Base-by-base conservation (phyloP, 2,329 filamentous ascomycete species). In the Trichoderma citrinoviride region DNA sequence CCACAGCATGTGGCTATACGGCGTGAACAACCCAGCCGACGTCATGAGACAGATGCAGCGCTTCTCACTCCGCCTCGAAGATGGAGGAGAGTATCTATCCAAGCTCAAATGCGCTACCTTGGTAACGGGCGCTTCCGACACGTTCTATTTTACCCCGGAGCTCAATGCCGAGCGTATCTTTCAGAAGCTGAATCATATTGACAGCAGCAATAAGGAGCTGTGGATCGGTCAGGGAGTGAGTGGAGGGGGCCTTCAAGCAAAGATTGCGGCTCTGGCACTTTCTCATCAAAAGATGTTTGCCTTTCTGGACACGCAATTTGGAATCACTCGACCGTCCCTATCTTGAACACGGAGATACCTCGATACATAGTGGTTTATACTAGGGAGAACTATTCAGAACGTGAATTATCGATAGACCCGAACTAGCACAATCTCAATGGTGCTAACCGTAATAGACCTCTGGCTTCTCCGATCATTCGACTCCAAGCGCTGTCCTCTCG, bases 71-170 rank as follows among this genome's bases (percentile, higher is more conserved):
- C 47, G 53, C 25, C 46, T 56, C 3, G 63, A 64, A 8, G 65
- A 69, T n/a, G 68, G 61, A 3, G 50, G 44, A 10, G 67, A 66
- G 19, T 70, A 67, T 23, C 65, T 75, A 3, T 44, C 55, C 14
- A 66, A 65, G 14, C 66, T 76, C 2, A 61, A 65, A 8, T 75
- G 74, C 56, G 73, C 74, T 1, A 70, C 71, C 1, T 60, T 76
- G 0, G 64, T 76, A 5, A 71, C 75, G 0, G 75, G 72, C 2
- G 68, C 70, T 4, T 68, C 66, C 0, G 57, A 67, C 12, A 67
- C 65, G 0, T 66, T 71, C 4, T 73, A 72, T 61, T 68, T 68
- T 46, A 66, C 65, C 37, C 69, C 57, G 29, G 58, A 27, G 40
- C 67, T 47, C 10, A 70, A 43, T 27, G 66, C 58, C 47, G 66